phyloP scores from a whole-genome alignment of 768 basidiomycete species.

The Russula abietina region DNA sequence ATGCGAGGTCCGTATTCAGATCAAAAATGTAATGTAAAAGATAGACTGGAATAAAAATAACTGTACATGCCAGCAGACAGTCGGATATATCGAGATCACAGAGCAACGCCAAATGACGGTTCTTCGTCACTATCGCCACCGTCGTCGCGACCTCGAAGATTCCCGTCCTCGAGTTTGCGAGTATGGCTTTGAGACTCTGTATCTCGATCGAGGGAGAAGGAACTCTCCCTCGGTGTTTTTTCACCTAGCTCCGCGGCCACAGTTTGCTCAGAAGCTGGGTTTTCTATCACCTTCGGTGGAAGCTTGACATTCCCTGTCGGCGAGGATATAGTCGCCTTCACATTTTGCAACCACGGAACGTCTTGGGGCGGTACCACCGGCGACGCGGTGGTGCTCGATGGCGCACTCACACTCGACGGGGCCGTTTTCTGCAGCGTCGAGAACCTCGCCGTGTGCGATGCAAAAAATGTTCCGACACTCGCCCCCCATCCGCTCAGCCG shows the following conservation, averaged over 20 bases:
- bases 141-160: not conserved
- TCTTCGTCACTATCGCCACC: conserved; percentile 14
- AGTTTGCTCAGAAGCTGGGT: not conserved
- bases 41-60: not conserved
- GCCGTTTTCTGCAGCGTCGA: conserved; percentile 2
- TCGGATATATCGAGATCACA: conserved; percentile 4
- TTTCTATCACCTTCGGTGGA: not conserved
- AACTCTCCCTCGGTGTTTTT: conserved; percentile 7
- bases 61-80: conserved; percentile 9
- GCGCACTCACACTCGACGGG: conserved; percentile 10
- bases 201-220: not conserved
- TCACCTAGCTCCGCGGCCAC: conserved; percentile 1
- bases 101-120: conserved; percentile 19
- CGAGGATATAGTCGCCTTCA: not conserved
- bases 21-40: not conserved
- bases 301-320: not conserved
- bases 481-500: conserved; percentile 21
- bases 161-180: not conserved
- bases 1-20: too few relatives aligned
- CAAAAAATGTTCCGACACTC: conserved; percentile 25
- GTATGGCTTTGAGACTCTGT: not conserved
- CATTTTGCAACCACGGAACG: not conserved
- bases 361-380: conserved; percentile 6
- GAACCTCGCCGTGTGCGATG: conserved; percentile 16
- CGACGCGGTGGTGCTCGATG: conserved; percentile 11